Base-by-base conservation (phyloP, 495 filamentous ascomycete genomes). In the Lasiosphaeris hirsuta region DNA sequence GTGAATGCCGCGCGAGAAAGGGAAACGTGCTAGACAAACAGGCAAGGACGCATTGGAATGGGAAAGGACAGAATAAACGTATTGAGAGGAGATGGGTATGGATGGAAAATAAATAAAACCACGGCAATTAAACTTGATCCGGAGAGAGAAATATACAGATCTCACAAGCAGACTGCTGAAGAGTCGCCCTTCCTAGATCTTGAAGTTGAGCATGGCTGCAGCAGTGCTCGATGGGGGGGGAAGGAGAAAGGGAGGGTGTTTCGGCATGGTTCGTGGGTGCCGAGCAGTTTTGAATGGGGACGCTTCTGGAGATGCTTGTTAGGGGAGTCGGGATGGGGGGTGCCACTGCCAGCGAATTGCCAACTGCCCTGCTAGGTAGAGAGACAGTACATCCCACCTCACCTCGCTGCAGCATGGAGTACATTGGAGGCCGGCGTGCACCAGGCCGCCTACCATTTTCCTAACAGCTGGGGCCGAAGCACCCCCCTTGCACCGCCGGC, bases 181-280 rank as follows among this genome's bases (percentile, higher is more conserved):
- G 69, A 77, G 75, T 72, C 74, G 74, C 73, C 72, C 68, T 69
- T 71, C 72, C 65, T 72, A 77, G 68, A 77, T 74, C 68, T 68
- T 75, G 57, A 51, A 74, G 66, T 74, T 71, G 71, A 75, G 67
- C 75, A 78, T 78, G 63, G 62, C 71, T 66, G 63, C 73, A 30
- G 23, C 23, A 62, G 63, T 74, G 73, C 71, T 77, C 73, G 72
- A 74, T 78, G 60, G 67, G 63, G 68, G 62, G 65, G 64, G 56
- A 67, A 67, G 58, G 62, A 69, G 56, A 66, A 66, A 59, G 60
- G 60, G 62, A 51, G 63, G 54, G 56, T 54, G 44, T 65, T 60
- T 66, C 63, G 67, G 68, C 65, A 70, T 66, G 69, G 63, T 46
- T 58, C 51, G 53, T 37, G 73, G 73, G 70, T 68, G 65, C 69